Evolutionary conservation across 495 filamentous ascomycete species (phyloP).

Genomic region (Penicillium simplicissimum): DNA sequence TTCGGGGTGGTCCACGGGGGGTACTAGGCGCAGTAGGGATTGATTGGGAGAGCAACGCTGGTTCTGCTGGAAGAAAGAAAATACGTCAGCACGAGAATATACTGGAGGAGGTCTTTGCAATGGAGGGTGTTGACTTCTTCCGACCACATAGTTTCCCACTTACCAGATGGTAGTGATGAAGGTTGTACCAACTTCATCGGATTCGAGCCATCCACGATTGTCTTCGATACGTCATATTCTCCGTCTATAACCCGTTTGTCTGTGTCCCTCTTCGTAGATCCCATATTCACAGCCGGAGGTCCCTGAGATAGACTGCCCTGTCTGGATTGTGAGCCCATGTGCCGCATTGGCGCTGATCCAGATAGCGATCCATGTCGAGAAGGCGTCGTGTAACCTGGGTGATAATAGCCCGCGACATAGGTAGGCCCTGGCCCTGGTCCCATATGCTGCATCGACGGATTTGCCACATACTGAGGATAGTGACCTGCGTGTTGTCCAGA

Average conservation of each 20-base stretch:
- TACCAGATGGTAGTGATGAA: constrained; percentile 20
- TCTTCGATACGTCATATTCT: constrained; percentile 44
- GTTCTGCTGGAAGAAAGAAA: constrained; percentile 11
- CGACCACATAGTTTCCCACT: constrained; percentile 18
- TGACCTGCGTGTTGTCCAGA: constrained; percentile 26
- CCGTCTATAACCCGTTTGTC: constrained; percentile 18
- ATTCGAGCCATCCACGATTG: constrained; percentile 48
- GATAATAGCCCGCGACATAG: constrained; percentile 34
- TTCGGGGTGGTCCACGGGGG: constrained; percentile 85
- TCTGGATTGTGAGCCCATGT: constrained; percentile 4
- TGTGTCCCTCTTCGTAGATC: constrained; percentile 19
- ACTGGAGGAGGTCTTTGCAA: neutral
- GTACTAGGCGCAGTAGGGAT: constrained; percentile 40
- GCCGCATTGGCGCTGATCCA: constrained; percentile 14
- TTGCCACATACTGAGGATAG: constrained; percentile 33
- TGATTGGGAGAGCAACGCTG: constrained; percentile 20
- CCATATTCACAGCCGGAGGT: neutral
- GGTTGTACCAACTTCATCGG: constrained; percentile 26
- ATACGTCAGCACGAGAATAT: neutral
- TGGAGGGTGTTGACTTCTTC: neutral
- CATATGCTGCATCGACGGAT: constrained; percentile 21
- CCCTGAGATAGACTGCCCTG: constrained; percentile 7
- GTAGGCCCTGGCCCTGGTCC: constrained; percentile 25
- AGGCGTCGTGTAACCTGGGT: constrained; percentile 22
- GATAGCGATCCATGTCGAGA: constrained; percentile 23